Evolutionary conservation across 2,329 filamentous ascomycete species (phyloP).

Genomic region (Chaetomiaceae sp.): DNA sequence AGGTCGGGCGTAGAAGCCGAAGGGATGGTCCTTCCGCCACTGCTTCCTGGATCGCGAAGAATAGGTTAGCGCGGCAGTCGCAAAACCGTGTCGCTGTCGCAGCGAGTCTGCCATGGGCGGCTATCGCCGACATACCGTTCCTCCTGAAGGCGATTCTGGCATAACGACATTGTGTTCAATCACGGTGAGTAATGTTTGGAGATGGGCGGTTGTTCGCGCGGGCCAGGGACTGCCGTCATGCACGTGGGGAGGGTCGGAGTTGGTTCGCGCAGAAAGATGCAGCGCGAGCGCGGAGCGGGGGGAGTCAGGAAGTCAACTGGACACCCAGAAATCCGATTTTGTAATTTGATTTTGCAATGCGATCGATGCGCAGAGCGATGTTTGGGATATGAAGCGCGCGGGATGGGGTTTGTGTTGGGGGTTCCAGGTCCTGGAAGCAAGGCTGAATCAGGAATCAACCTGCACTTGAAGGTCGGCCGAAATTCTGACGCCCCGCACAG

Average conservation of each 20-base stretch:
- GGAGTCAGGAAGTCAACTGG: no score
- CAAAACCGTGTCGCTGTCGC: background rate
- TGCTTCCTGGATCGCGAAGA: constrained; percentile 64
- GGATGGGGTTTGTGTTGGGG: background rate
- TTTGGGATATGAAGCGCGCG: background rate
- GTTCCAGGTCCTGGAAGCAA: background rate
- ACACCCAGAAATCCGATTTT: no score
- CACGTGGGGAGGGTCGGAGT: background rate
- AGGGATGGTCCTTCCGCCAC: constrained; percentile 95
- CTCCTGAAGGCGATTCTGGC: constrained; percentile 80
- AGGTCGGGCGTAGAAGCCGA: constrained; percentile 93
- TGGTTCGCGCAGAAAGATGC: no score
- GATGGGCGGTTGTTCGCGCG: no score
- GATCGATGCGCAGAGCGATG: no score
- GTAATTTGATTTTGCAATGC: no score
- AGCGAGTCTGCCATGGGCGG: background rate
- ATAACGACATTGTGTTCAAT: constrained; percentile 68
- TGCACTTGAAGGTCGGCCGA: background rate
- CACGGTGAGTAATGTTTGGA: background rate
- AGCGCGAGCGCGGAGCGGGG: no score
- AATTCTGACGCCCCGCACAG: constrained; percentile 1
- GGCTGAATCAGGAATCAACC: no score
- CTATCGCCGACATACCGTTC: constrained; percentile 60
- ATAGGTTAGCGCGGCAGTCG: constrained; percentile 13
- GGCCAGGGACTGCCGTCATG: no score